Conservation (phyloP, 306 rosid species). For the Fragaria vesca region DNA sequence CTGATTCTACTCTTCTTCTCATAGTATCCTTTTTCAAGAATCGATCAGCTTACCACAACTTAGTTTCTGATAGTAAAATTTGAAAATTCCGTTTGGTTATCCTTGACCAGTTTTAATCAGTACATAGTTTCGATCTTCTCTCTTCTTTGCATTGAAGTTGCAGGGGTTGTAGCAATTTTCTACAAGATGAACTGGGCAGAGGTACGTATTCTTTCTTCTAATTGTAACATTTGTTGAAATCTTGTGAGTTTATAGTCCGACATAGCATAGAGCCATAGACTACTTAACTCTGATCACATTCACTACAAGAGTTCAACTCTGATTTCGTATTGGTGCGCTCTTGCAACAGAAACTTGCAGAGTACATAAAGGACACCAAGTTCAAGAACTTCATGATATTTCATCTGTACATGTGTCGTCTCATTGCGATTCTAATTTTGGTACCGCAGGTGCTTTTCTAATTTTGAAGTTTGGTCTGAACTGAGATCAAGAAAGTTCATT, state of each 20-base stretch:
- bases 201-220: constrained; percentile 35
- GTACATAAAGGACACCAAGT: constrained; percentile 28
- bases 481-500: background rate
- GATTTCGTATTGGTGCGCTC: constrained; percentile 1
- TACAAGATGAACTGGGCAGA: constrained; percentile 39
- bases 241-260: background rate
- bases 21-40: constrained; percentile 42
- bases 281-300: background rate
- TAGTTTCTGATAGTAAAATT: background rate
- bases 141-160: constrained; percentile 38
- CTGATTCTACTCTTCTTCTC: constrained; percentile 26
- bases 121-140: constrained; percentile 31
- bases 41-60: background rate
- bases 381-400: constrained; percentile 35
- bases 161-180: constrained; percentile 25
- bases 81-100: background rate
- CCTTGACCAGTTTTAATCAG: constrained; percentile 37
- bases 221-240: background rate
- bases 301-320: background rate
- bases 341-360: constrained; percentile 34
- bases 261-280: background rate
- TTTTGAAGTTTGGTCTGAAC: background rate
- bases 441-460: constrained; percentile 43
- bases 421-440: constrained; percentile 33
- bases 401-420: constrained; percentile 39